phyloP scores from a whole-genome alignment of 2,329 filamentous ascomycete species.

The Aspergillus floridensis region DNA sequence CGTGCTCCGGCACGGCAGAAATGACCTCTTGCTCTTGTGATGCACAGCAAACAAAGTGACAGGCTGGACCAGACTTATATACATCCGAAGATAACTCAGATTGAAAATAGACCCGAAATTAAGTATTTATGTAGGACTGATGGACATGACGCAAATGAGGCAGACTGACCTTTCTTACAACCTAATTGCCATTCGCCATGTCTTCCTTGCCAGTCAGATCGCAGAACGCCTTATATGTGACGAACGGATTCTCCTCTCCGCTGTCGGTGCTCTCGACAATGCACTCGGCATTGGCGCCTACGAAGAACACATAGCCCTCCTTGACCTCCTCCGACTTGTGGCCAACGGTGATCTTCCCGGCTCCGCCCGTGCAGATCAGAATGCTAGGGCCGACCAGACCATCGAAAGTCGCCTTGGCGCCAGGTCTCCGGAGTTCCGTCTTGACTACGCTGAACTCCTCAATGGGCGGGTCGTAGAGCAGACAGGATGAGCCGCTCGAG shows the following conservation, averaged over 20 bases:
- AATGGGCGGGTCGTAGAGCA: conserved; percentile 91
- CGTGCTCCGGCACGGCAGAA: not conserved
- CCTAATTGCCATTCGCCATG: conserved; percentile 35
- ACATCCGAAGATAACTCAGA: no score
- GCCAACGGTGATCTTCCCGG: conserved; percentile 80
- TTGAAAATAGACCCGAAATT: no score
- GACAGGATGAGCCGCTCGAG: conserved; percentile 67
- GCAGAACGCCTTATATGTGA: conserved; percentile 91
- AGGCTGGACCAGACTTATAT: no score
- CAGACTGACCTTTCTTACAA: not conserved
- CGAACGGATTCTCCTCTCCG: conserved; percentile 67
- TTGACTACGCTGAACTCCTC: conserved; percentile 92
- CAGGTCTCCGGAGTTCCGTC: conserved; percentile 66
- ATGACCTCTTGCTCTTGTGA: no score
- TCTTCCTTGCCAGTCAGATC: conserved; percentile 63
- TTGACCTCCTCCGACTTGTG: conserved; percentile 72
- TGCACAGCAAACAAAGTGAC: no score
- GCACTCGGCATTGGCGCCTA: conserved; percentile 82
- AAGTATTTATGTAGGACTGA: no score
- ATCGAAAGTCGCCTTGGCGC: conserved; percentile 84
- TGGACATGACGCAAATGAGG: not conserved
- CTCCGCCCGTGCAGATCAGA: conserved; percentile 81
- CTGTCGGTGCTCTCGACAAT: conserved; percentile 66
- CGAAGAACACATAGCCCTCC: conserved; percentile 75
- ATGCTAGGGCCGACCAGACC: conserved; percentile 85